These are phyloP conservation scores for Paecilomyces variotii DNA, from an alignment of 2,329 filamentous ascomycete species.

Conservation along the genomic window DNA sequence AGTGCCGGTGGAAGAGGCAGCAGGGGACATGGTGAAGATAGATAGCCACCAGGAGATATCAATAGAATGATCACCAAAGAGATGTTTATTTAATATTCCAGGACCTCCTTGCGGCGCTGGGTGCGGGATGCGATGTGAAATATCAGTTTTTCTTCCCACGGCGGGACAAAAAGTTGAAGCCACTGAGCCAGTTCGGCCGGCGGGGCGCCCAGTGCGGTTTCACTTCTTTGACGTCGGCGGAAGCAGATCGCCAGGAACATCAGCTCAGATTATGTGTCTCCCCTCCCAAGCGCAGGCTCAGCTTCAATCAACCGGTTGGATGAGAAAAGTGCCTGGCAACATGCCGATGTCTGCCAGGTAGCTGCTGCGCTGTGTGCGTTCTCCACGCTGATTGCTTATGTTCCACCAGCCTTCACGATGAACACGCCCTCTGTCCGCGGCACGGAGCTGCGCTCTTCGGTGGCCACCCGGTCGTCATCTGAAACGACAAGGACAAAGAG, in stretches of 20 bases:
- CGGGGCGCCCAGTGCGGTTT: neutral
- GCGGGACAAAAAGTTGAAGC: neutral
- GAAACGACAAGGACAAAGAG: constrained; percentile 12
- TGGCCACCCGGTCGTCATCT: constrained; percentile 10
- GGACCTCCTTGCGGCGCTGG: neutral
- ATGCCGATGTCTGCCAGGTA: constrained; percentile 1
- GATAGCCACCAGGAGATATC: neutral
- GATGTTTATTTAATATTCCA: neutral
- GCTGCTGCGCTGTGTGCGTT: neutral
- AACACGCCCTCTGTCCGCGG: constrained; percentile 1
- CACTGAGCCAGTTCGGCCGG: neutral
- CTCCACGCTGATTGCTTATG: neutral
- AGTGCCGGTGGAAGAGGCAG: neutral
- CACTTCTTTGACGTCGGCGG: neutral
- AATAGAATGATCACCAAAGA: neutral
- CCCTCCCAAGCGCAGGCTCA: neutral
- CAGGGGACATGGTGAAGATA: neutral
- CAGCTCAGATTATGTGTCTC: neutral
- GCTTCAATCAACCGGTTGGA: neutral
- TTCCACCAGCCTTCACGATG: neutral
- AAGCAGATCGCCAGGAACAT: neutral
- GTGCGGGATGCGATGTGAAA: too few species aligned
- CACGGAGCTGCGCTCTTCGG: neutral
- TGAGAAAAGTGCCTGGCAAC: neutral
- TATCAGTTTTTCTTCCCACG: neutral